Base-by-base conservation (phyloP, 495 filamentous ascomycete species). In the Aspergillus bertholletiae region DNA sequence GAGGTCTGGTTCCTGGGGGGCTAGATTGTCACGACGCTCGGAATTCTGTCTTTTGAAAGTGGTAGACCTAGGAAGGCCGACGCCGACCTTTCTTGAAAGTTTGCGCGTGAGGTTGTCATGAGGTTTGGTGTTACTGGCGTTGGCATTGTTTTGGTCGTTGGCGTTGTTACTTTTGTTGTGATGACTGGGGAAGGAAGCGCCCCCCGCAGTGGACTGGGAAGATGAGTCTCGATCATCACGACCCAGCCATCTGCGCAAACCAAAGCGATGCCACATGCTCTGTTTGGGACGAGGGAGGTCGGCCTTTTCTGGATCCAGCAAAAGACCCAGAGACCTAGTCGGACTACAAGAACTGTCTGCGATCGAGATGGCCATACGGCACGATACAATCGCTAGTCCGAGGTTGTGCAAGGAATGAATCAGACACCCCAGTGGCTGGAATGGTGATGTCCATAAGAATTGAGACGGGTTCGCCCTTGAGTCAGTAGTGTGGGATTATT, bases 21-120 rank as follows among this genome's bases (percentile, higher is more conserved):
- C 78, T 23, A 95, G 76, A 54, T 80, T 84, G 58, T 92, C 84
- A 57, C 89, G 79, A 54, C 77, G 78, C 68, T 96, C 92, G 22
- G 88, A 90, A 61, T 87, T 82, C 62, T 92, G 90, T 61, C 91
- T 80, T 67, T 85, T 87, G 69, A 92, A 90, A 4, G 88, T 92
- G 48, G 83, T 78, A 11, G 84, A 73, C 51, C 89, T 80, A 30
- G 92, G 89, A 35, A 95, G 73, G 15, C 86, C 86, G 9, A 90
- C 87, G n/a, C 93, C 83, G 1, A 91, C 91, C 56, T 80, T 86
- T 56, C 86, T 74, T 15, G 87, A 86, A 32, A 84, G 64, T 55
- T 83, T 80, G 49, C 85, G 75, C 23, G 73, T 74, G 23, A 81
- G 49, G 32, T 78, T 72, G 46, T 80, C 70, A 50, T 68, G 62